A percentile compares a stretch with the other conserved stretches of the same genome.
phyloP scores from a whole-genome alignment of 768 basidiomycete species.

The Guyanaporus albipodus region DNA sequence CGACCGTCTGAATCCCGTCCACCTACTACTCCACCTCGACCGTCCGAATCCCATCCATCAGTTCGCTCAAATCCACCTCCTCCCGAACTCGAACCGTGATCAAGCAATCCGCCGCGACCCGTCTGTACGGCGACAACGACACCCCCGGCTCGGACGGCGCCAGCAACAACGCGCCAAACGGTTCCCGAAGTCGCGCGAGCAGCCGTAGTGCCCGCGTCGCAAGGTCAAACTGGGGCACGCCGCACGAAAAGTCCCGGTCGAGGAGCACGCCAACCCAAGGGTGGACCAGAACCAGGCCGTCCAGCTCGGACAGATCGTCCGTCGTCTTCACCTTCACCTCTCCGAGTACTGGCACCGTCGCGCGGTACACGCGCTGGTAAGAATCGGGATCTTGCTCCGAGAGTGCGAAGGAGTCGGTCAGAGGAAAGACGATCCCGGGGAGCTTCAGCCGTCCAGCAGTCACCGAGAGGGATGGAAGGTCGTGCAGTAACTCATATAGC shows the following conservation, averaged over 20 bases:
- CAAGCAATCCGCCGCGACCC: slow-evolving; percentile 2
- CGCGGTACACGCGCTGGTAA: background rate
- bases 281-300: background rate
- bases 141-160: too few species aligned
- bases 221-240: background rate
- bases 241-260: slow-evolving; percentile 1
- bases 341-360: background rate
- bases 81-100: background rate
- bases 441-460: slow-evolving; percentile 3
- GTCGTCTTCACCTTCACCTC: slow-evolving; percentile 1
- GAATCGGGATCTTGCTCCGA: background rate
- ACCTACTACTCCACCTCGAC: background rate
- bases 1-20: background rate
- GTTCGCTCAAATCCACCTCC: background rate
- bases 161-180: slow-evolving; percentile 1
- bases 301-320: background rate
- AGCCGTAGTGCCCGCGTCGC: slow-evolving; percentile 1
- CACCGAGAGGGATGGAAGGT: background rate
- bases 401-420: background rate
- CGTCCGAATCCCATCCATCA: background rate
- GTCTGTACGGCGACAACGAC: background rate
- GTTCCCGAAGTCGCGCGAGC: slow-evolving; percentile 1
- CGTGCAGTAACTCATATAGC: background rate
- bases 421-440: background rate
- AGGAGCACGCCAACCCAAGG: slow-evolving; percentile 1